Conservation (phyloP, 768 basidiomycete species). For the Pisolithus sp. region DNA sequence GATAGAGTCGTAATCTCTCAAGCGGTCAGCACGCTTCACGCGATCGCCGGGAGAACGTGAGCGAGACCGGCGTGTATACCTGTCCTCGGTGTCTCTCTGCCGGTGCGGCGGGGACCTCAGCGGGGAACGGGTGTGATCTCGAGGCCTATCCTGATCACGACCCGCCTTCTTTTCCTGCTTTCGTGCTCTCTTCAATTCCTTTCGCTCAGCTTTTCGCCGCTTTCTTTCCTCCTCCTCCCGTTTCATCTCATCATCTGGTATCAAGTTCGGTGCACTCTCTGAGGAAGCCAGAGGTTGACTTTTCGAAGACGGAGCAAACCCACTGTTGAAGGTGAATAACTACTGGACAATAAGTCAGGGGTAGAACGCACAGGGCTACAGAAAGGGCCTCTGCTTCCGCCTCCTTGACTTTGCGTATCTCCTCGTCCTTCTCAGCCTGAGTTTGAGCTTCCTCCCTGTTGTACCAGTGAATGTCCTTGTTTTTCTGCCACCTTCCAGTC, state of each 20-base stretch:
- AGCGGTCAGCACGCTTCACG: slow-evolving; percentile 13
- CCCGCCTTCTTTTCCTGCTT: slow-evolving; percentile 44
- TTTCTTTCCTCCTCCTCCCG: slow-evolving; percentile 40
- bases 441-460: slow-evolving; percentile 47
- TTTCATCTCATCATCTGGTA: slow-evolving; percentile 23
- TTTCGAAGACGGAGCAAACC: slow-evolving; percentile 55
- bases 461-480: slow-evolving; percentile 97
- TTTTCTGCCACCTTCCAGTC: slow-evolving; percentile 95
- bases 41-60: slow-evolving; percentile 19
- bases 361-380: slow-evolving; percentile 56
- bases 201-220: slow-evolving; percentile 46
- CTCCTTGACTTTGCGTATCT: slow-evolving; percentile 79
- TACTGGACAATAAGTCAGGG: neutral
- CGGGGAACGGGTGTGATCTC: slow-evolving; percentile 24
- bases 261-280: slow-evolving; percentile 9
- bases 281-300: slow-evolving; percentile 20
- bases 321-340: slow-evolving; percentile 37
- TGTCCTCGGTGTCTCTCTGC: slow-evolving; percentile 13
- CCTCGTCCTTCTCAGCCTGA: slow-evolving; percentile 53
- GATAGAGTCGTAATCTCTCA: slow-evolving; percentile 22
- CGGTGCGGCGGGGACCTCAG: slow-evolving; percentile 30
- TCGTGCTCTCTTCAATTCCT: slow-evolving; percentile 52
- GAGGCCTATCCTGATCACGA: slow-evolving; percentile 25
- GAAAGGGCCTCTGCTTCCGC: slow-evolving; percentile 84
- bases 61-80: slow-evolving; percentile 22